Base-by-base conservation (phyloP, 2,329 filamentous ascomycete genomes). In the Aureobasidium lini region DNA sequence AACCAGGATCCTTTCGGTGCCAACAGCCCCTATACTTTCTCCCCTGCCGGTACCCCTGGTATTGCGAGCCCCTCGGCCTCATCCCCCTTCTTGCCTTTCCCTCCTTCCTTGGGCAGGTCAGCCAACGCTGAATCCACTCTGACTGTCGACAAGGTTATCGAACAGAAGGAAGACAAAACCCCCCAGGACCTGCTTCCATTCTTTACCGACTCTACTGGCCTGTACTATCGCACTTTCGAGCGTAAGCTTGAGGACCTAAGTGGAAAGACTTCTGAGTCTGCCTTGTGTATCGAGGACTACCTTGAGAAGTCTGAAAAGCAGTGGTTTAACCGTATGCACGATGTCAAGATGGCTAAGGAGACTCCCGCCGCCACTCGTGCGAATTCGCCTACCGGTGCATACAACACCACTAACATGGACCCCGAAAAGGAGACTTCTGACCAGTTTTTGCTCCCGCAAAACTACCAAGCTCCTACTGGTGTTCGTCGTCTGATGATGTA, bases 161-260 rank as follows among this genome's bases (percentile, higher is more conserved):
- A 83, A 16, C 82, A 82, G 60, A 84, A 84, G 67, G 81, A 80
- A 57, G 79, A 85, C 65, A 84, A 81, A 67, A 80, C 82, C 62
- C 77, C 86, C 15, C 84, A 87, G 67, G 84, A 86, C 59, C 82
- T 87, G 0, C 83, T 85, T 64, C 84, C 84, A 2, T 84, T 83
- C 72, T 88, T 88, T 72, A 86, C 81, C 6, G 85, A 87, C 67
- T 79, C 80, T 48, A 83, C 78, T 36, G 84, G 83, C 34, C 77
- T 84, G 62, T 87, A 84, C 68, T 84, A 81, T 63, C 76, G 76
- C 61, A 76, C 73, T 1, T 87, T 86, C 62, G 80, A 82, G 60
- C 77, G 79, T 68, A 81, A 77, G 66, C 76, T 87, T 1, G 78
- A 82, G 34, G 69, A 71, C 2, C 73, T 87, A 15, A 80, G 74